phyloP scores from a whole-genome alignment of 495 filamentous ascomycete genomes.

The Recurvomyces mirabilis region DNA sequence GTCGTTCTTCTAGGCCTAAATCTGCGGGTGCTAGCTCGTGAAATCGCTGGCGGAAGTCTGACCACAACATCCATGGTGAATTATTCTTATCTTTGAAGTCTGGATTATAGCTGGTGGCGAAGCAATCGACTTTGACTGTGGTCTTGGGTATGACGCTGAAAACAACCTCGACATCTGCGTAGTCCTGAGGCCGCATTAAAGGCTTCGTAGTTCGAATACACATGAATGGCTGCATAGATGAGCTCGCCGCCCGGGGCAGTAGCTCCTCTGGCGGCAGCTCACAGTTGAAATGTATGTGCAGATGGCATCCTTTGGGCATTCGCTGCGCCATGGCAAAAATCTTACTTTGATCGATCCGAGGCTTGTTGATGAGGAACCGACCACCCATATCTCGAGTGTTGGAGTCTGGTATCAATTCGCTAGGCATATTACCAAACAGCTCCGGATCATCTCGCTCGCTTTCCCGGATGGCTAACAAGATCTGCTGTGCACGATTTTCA shows the following conservation, averaged over 20 bases:
- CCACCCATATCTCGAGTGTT: slow-evolving; percentile 31
- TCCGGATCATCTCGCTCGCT: slow-evolving; percentile 23
- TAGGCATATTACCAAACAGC: slow-evolving; percentile 28
- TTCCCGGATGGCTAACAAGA: slow-evolving; percentile 26
- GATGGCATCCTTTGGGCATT: slow-evolving; percentile 29
- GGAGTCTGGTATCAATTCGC: slow-evolving; percentile 25
- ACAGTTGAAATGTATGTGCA: slow-evolving; percentile 34
- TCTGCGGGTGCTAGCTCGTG: too few species aligned
- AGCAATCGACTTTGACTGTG: slow-evolving; percentile 21
- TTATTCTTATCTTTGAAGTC: slow-evolving; percentile 12
- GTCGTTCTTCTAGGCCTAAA: slow-evolving; percentile 2
- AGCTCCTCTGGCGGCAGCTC: slow-evolving; percentile 27
- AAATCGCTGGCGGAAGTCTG: slow-evolving; percentile 19
- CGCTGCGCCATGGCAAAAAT: slow-evolving; percentile 23
- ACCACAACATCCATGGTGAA: slow-evolving; percentile 26
- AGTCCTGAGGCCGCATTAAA: slow-evolving; percentile 16
- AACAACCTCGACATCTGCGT: slow-evolving; percentile 25
- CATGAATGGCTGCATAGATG: slow-evolving; percentile 21
- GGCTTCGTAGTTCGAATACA: slow-evolving; percentile 27
- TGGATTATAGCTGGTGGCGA: slow-evolving; percentile 22
- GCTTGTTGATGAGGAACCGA: slow-evolving; percentile 30
- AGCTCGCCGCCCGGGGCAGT: slow-evolving; percentile 18
- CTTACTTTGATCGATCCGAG: slow-evolving; percentile 26
- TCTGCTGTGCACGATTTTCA: slow-evolving; percentile 21
- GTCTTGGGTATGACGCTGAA: slow-evolving; percentile 26